Evolutionary conservation across 495 filamentous ascomycete genomes (phyloP).

Genomic region (Amorphotheca resinae): DNA sequence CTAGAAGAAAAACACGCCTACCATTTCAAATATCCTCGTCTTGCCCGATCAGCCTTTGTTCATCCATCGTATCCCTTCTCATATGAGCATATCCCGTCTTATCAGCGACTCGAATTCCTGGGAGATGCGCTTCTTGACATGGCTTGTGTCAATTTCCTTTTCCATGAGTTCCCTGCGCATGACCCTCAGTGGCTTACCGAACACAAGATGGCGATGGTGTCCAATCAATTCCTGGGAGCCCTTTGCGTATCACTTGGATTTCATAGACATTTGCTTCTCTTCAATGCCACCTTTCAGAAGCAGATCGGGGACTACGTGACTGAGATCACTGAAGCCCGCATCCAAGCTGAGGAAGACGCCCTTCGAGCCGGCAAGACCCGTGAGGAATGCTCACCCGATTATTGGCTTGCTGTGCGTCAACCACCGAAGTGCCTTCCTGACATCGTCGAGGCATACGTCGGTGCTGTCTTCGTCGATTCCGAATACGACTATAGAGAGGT

Average conservation of each 20-base stretch:
- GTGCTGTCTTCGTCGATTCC: slow-evolving; percentile 86
- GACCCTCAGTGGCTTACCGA: slow-evolving; percentile 98
- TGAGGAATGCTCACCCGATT: slow-evolving; percentile 51
- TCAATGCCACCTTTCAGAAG: slow-evolving; percentile 41
- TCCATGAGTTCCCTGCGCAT: slow-evolving; percentile 56
- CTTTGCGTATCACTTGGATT: slow-evolving; percentile 66
- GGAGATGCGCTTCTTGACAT: slow-evolving; percentile 87
- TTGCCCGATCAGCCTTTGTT: slow-evolving; percentile 75
- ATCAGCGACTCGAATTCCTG: slow-evolving; percentile 88
- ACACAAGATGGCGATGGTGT: slow-evolving; percentile 99
- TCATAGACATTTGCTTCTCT: slow-evolving; percentile 57
- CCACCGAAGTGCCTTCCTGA: slow-evolving; percentile 86
- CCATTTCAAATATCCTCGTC: slow-evolving; percentile 62
- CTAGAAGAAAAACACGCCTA: slow-evolving; percentile 61
- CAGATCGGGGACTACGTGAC: slow-evolving; percentile 58
- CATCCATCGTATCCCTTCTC: slow-evolving; percentile 70
- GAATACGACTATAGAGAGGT: slow-evolving; percentile 64
- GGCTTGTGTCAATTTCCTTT: slow-evolving; percentile 72
- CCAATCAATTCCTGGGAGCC: slow-evolving; percentile 86
- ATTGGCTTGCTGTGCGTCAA: slow-evolving; percentile 57
- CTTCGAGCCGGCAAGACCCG: slow-evolving; percentile 30
- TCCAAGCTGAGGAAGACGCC: slow-evolving; percentile 28
- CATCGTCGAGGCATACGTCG: slow-evolving; percentile 80
- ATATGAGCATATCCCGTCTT: slow-evolving; percentile 69
- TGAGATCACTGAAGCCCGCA: slow-evolving; percentile 48